Percentiles rank a stretch among this genome's conserved stretches.
These are phyloP conservation scores for Madurella fahalii DNA, from an alignment of 2,329 filamentous ascomycete species.

Conservation along the genomic window DNA sequence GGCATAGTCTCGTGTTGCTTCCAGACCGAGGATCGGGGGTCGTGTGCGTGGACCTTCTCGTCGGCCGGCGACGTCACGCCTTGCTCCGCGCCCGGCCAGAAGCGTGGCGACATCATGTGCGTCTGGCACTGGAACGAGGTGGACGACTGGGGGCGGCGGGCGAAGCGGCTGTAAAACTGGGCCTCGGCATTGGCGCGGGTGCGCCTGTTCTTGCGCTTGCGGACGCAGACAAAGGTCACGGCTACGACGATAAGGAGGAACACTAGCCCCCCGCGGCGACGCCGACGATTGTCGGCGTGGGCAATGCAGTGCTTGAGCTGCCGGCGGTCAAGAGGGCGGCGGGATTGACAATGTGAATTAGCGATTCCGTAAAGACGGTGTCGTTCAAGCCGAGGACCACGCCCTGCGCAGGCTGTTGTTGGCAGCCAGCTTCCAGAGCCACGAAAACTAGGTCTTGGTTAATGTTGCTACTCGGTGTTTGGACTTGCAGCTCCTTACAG, in stretches of 20 bases:
- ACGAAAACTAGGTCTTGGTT: conserved; percentile 40
- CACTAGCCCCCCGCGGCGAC: conserved; percentile 40
- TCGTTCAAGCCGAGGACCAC: conserved; percentile 29
- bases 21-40: conserved; percentile 20
- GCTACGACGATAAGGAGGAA: conserved; percentile 37
- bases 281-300: conserved; percentile 41
- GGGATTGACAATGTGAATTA: conserved; percentile 36
- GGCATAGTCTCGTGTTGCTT: conserved; percentile 18
- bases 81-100: conserved; percentile 34
- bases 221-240: conserved; percentile 42
- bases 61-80: conserved; percentile 13
- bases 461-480: not conserved
- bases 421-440: conserved; percentile 49
- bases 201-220: conserved; percentile 41
- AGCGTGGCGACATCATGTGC: conserved; percentile 37
- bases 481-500: conserved; percentile 33
- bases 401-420: conserved; percentile 39
- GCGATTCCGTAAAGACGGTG: conserved; percentile 26
- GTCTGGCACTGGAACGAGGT: conserved; percentile 51
- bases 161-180: conserved; percentile 25
- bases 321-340: conserved; percentile 17
- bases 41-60: conserved; percentile 18
- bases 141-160: conserved; percentile 39
- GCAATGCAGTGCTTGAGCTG: conserved; percentile 25
- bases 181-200: conserved; percentile 27